phyloP scores from a whole-genome alignment of 164 flowering plant genomes.

The Tetracentron sinense region DNA sequence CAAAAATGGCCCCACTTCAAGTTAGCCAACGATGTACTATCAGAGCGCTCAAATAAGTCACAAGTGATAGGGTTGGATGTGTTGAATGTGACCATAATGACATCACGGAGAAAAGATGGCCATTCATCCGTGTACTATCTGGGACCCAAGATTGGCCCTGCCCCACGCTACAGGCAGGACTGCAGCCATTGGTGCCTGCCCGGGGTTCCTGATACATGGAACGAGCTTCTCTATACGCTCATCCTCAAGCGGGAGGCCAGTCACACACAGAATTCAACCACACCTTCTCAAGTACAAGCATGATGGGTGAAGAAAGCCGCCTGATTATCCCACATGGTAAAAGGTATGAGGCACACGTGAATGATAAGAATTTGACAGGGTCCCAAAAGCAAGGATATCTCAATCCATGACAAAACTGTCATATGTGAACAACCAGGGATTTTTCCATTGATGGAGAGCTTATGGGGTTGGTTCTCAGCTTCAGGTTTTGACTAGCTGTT shows the following conservation, averaged over 20 bases:
- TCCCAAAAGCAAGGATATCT: too few relatives aligned
- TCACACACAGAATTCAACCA: slow-evolving; percentile 20
- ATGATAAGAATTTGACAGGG: too few relatives aligned
- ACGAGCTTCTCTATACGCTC: slow-evolving; percentile 74
- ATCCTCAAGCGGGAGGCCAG: slow-evolving; percentile 35
- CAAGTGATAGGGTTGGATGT: slow-evolving; percentile 22
- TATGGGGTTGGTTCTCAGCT: too few relatives aligned
- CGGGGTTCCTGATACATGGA: slow-evolving; percentile 92
- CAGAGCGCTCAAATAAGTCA: slow-evolving; percentile 28
- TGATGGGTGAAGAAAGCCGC: too few relatives aligned
- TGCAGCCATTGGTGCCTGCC: slow-evolving; percentile 99
- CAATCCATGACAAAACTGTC: too few relatives aligned
- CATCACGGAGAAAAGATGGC: slow-evolving; percentile 77
- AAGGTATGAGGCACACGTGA: too few relatives aligned
- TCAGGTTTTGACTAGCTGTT: too few relatives aligned
- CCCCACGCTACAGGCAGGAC: slow-evolving; percentile 73
- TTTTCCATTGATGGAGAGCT: too few relatives aligned
- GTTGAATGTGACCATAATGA: slow-evolving; percentile 65
- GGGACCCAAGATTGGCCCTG: slow-evolving; percentile 46
- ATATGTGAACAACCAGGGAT: too few relatives aligned
- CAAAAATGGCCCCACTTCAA: slow-evolving; percentile 38
- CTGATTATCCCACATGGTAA: too few relatives aligned
- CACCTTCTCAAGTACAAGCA: slow-evolving; percentile 16
- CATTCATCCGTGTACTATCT: slow-evolving; percentile 77
- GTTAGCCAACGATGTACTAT: slow-evolving; percentile 34